These are phyloP conservation scores for Penicillium ucsense DNA, from an alignment of 495 filamentous ascomycete species.

Conservation along the genomic window DNA sequence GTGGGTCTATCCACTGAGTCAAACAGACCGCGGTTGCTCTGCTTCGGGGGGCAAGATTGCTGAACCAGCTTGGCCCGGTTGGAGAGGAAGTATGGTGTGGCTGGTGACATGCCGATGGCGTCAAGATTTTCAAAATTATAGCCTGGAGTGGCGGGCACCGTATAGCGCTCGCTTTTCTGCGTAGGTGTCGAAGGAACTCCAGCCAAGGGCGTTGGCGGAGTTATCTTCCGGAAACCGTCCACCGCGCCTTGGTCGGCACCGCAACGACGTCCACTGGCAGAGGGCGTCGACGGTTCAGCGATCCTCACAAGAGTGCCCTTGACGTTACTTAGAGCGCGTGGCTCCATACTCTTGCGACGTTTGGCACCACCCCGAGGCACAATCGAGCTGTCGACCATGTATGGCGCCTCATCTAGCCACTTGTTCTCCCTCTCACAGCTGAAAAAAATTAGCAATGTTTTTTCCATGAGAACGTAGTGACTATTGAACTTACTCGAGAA, in stretches of 20 bases:
- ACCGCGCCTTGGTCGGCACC: conserved; percentile 28
- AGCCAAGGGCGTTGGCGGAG: conserved; percentile 15
- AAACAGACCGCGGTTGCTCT: conserved; percentile 39
- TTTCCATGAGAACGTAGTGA: too few relatives aligned
- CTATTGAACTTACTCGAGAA: conserved; percentile 57
- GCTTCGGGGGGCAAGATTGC: conserved; percentile 66
- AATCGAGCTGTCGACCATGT: conserved; percentile 59
- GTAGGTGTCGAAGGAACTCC: conserved; percentile 13
- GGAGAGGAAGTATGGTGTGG: conserved; percentile 47
- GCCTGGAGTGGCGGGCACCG: conserved; percentile 25
- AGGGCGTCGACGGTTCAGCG: conserved; percentile 20
- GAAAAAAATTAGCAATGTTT: neutral
- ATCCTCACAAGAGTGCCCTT: conserved; percentile 49
- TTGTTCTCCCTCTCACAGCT: conserved; percentile 73
- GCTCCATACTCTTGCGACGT: conserved; percentile 88
- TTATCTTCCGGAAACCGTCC: conserved; percentile 25
- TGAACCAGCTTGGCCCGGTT: conserved; percentile 49
- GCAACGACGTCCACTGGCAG: conserved; percentile 20
- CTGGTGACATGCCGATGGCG: conserved; percentile 39
- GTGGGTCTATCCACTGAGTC: conserved; percentile 9
- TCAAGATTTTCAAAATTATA: conserved; percentile 32
- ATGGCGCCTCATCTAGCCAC: conserved; percentile 62
- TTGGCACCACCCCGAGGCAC: conserved; percentile 69
- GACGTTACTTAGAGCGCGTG: conserved; percentile 61
- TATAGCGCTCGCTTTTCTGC: conserved; percentile 14